These are phyloP conservation scores for Stenogyne calaminthoides DNA, from an alignment of 305 asterid genomes.

Conservation along the genomic window DNA sequence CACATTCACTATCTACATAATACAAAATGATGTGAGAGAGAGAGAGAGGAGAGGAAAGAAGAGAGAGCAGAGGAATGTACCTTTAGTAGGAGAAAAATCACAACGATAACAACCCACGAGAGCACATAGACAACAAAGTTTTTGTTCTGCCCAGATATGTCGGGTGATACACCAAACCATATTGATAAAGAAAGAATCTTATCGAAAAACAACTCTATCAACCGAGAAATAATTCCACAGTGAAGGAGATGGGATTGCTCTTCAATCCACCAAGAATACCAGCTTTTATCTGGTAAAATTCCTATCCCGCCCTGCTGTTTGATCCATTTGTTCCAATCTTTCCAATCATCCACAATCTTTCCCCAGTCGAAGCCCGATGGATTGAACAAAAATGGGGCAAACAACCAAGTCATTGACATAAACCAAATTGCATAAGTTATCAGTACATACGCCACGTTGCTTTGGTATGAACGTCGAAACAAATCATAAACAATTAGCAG, in stretches of 20 bases:
- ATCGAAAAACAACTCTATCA: constrained; percentile 75
- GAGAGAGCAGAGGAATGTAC: constrained; percentile 38
- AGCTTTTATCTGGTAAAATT: constrained; percentile 89
- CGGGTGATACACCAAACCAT: constrained; percentile 98
- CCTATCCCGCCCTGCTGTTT: constrained; percentile 97
- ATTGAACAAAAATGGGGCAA: constrained; percentile 89
- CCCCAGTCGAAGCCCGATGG: constrained; percentile 98
- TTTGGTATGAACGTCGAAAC: constrained; percentile 70
- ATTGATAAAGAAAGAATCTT: constrained; percentile 89
- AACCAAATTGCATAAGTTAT: constrained; percentile 95
- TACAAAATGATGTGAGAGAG: not conserved
- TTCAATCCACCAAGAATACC: constrained; percentile 99
- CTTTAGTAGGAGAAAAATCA: constrained; percentile 82
- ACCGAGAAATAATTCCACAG: constrained; percentile 71
- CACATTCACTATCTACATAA: constrained; percentile 63
- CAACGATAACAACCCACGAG: constrained; percentile 86
- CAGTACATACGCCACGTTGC: constrained; percentile 70
- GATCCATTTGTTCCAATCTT: constrained; percentile 98
- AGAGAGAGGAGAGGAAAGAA: too few species aligned
- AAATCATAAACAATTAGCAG: constrained; percentile 75
- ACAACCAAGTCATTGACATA: constrained; percentile 96
- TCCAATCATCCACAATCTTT: constrained; percentile 93
- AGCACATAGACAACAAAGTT: constrained; percentile 80
- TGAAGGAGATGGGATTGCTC: constrained; percentile 90
- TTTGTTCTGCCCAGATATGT: constrained; percentile 75